Base-by-base conservation (phyloP, 2,329 filamentous ascomycete species). In the Colletotrichum liaoningense region DNA sequence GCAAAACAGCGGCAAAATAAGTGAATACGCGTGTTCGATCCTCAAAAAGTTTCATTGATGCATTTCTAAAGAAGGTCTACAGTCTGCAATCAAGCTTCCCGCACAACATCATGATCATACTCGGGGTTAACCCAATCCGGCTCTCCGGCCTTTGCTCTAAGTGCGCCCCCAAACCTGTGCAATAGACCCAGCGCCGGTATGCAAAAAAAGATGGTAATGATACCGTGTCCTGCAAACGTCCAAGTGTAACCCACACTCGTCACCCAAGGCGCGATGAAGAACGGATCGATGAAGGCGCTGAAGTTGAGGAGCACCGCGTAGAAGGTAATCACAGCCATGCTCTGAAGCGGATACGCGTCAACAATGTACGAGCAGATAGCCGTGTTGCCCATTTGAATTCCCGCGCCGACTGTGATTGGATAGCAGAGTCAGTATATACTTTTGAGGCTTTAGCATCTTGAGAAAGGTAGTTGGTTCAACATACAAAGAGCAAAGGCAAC, bases 331-430 rank as follows among this genome's bases (percentile, higher is more conserved):
- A 88, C 82, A 55, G 86, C 86, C 78, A 88, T 90, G 49, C 86
- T 86, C 76, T 90, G 87, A 19, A 87, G 78, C 0, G 88, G 88
- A 77, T 90, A 90, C 58, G 83, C 83, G 77, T 91, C 89, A 42
- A 90, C 84, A 19, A 90, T 83, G 77, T 90, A 90, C 6, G 84
- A 83, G 57, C 84, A 86, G 11, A 87, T 80, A 2, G 86, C 84
- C 0, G 88, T 88, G 77, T 90, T 91, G 38, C 88, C 88, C 65
- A 89, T 86, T 74, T 91, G 88, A 74, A 90, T 86, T 22, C 88
- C 88, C 1, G 86, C 85, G 1, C 86, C 86, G 77, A 89, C 87
- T 88, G 65, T 19, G 8, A 49, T 49, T 9, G 2, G 2, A 1
- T 1, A 22, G 28, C 1, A 12, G 30, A 52, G 46, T 74, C 58